phyloP scores from a whole-genome alignment of 208 protist species.

The Leishmania turanica region DNA sequence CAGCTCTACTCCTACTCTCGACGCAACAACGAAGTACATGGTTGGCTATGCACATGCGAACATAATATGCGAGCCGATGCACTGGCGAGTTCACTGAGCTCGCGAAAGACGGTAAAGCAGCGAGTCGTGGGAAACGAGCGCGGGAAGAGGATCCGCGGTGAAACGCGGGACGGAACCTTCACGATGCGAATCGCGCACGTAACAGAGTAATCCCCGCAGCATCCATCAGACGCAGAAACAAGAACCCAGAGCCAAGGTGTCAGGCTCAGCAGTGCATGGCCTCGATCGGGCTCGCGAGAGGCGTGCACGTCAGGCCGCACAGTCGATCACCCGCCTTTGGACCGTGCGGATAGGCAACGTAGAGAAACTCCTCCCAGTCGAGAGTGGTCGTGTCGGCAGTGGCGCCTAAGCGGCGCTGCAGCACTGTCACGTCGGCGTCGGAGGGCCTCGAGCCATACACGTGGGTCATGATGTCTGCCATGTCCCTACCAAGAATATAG shows the following conservation, averaged over 20 bases:
- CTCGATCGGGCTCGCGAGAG: constrained; percentile 16
- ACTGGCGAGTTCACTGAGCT: not conserved
- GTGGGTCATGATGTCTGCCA: constrained; percentile 45
- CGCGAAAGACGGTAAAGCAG: not conserved
- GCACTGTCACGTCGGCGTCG: constrained; percentile 25
- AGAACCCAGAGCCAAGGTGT: not conserved
- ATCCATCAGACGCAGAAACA: not conserved
- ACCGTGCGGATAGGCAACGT: constrained; percentile 52
- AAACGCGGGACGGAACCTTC: not conserved
- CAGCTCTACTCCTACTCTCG: not conserved
- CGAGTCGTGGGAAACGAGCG: not conserved
- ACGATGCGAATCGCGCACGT: not conserved
- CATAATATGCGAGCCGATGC: not conserved
- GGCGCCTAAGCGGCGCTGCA: constrained; percentile 44
- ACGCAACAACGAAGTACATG: not conserved
- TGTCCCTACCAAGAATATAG: constrained; percentile 50
- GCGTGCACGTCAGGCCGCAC: constrained; percentile 20
- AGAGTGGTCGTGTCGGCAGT: constrained; percentile 64
- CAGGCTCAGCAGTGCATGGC: constrained; percentile 27
- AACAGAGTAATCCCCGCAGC: not conserved
- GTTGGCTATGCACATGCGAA: not conserved
- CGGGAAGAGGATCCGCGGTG: not conserved
- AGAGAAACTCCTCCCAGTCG: constrained; percentile 82
- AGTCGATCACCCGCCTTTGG: constrained; percentile 28
- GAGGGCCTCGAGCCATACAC: constrained; percentile 42